phyloP scores from a whole-genome alignment of 208 protist species.

The Acanthamoeba lenticulata region DNA sequence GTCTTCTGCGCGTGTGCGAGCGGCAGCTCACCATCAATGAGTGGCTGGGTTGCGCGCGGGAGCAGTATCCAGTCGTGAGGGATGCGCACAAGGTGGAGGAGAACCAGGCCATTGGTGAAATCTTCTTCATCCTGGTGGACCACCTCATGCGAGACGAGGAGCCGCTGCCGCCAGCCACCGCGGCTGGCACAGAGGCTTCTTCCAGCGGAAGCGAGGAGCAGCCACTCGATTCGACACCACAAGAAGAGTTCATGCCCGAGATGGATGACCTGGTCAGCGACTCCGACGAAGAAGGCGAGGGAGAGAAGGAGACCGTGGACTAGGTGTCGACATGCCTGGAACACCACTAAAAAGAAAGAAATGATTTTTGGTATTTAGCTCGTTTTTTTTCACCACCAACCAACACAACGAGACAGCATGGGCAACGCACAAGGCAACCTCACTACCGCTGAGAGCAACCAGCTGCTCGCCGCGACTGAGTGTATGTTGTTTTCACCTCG shows the following conservation, averaged over 20 bases:
- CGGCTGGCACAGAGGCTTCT: too few species aligned
- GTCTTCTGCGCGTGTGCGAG: not conserved
- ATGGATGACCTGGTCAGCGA: constrained; percentile 21
- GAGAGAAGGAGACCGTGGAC: constrained; percentile 12
- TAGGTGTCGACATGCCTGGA: too few species aligned
- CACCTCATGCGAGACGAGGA: constrained; percentile 52
- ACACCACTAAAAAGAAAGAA: too few species aligned
- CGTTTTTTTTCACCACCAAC: not conserved
- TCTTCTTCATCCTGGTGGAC: constrained; percentile 20
- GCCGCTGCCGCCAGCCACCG: not conserved
- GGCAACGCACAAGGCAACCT: not conserved
- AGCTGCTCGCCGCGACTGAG: not conserved
- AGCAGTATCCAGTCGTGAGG: constrained; percentile 26
- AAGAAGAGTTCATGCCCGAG: not conserved
- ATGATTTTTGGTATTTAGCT: too few species aligned
- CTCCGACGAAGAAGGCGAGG: not conserved
- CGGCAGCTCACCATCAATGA: not conserved
- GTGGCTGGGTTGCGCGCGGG: not conserved
- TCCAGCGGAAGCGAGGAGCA: not conserved
- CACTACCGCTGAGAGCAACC: not conserved
- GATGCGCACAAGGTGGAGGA: constrained; percentile 11
- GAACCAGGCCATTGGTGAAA: not conserved
- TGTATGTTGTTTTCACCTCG: too few species aligned
- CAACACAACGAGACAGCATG: not conserved
- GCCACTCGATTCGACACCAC: not conserved